phyloP scores from a whole-genome alignment of 228 moss, liverwort and hornwort genomes.

The Sphagnum magellanicum region DNA sequence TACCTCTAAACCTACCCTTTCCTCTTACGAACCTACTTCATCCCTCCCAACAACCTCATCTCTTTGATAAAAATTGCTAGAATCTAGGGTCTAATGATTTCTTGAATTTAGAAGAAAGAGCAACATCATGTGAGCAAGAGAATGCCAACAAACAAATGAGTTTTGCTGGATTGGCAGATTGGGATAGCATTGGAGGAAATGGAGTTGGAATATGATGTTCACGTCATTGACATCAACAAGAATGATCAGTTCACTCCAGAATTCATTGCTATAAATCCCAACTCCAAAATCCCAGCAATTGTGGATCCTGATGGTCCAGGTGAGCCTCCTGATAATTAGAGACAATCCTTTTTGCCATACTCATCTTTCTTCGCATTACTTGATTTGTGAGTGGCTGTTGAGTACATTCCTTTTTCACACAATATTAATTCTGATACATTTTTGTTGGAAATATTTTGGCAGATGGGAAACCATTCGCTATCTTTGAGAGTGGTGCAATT shows the following conservation, averaged over 20 bases:
- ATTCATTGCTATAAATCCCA: conserved; percentile 50
- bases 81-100: too few species aligned
- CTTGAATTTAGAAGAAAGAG: not conserved
- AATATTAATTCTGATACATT: too few species aligned
- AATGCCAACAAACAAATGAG: not conserved
- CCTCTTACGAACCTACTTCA: too few species aligned
- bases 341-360: too few species aligned
- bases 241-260: conserved; percentile 39
- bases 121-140: not conserved
- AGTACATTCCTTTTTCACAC: too few species aligned
- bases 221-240: conserved; percentile 32
- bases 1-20: too few species aligned
- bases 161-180: conserved; percentile 9
- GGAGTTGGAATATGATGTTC: conserved; percentile 40
- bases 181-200: conserved; percentile 50
- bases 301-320: conserved; percentile 55
- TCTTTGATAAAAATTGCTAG: too few species aligned
- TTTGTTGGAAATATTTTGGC: not conserved
- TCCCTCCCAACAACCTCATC: too few species aligned
- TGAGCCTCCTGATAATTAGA: not conserved
- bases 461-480: conserved; percentile 9
- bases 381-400: too few species aligned
- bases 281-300: conserved; percentile 59
- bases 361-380: too few species aligned
- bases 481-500: conserved; percentile 14